These are phyloP conservation scores for Rhodamnia rubescens DNA, from an alignment of 345 rosid genomes.

Conservation along the genomic window DNA sequence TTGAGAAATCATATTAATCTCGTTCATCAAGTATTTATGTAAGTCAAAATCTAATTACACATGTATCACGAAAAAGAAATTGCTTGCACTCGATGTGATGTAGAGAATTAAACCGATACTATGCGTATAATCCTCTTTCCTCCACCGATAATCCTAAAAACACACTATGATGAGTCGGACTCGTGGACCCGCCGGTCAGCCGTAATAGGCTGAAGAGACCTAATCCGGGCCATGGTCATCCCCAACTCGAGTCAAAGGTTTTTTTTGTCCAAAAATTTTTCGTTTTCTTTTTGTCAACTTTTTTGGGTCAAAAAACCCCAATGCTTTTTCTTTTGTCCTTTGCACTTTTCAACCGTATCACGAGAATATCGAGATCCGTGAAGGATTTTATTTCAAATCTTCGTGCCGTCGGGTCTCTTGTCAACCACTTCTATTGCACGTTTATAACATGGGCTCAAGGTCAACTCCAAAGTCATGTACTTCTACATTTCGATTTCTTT, in stretches of 20 bases:
- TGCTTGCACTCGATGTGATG: background rate
- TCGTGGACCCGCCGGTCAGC: accelerated
- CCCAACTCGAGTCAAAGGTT: background rate
- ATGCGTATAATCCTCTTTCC: background rate
- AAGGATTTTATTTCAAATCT: background rate
- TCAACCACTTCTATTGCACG: background rate
- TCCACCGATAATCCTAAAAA: background rate
- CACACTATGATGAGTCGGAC: background rate
- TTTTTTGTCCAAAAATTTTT: background rate
- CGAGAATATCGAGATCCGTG: background rate
- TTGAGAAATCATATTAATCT: background rate
- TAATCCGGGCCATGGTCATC: background rate
- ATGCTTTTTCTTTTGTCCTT: background rate
- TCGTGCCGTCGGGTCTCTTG: background rate
- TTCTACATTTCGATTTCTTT: background rate
- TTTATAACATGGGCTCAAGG: background rate
- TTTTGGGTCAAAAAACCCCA: background rate
- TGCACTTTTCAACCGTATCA: background rate
- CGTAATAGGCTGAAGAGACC: background rate
- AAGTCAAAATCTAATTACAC: background rate
- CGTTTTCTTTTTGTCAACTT: background rate
- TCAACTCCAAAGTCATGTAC: background rate
- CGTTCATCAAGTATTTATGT: background rate
- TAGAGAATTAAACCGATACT: background rate
- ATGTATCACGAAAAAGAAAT: background rate